Evolutionary conservation across 805 yeast species (phyloP).

Genomic region (Danielozyma ontarioensis): DNA sequence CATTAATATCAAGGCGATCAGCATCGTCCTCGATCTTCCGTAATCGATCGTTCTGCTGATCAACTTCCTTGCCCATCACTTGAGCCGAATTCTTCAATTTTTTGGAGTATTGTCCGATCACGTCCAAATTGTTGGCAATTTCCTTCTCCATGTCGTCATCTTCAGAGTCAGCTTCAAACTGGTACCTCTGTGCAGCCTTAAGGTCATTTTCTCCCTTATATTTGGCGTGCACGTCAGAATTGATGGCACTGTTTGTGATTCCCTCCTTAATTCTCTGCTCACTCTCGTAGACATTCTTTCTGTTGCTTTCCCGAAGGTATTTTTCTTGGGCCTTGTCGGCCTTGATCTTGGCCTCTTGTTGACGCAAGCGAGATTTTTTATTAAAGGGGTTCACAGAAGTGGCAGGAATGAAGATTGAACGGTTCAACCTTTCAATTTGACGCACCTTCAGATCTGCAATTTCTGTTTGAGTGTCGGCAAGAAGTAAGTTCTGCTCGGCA

Average conservation of each 20-base stretch:
- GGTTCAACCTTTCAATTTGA: conserved; percentile 71
- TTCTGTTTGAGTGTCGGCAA: conserved; percentile 76
- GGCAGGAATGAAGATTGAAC: conserved; percentile 79
- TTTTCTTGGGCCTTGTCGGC: conserved; percentile 59
- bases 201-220: conserved; percentile 49
- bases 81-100: conserved; percentile 70
- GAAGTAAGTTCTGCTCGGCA: conserved; percentile 70
- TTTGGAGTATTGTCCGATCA: conserved; percentile 61
- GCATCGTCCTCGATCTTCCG: conserved; percentile 77
- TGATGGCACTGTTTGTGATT: conserved; percentile 38
- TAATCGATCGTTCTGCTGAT: conserved; percentile 70
- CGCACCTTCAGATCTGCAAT: conserved; percentile 79
- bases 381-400: conserved; percentile 76
- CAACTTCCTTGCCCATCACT: conserved; percentile 71
- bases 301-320: conserved; percentile 53
- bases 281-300: conserved; percentile 54
- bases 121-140: conserved; percentile 76
- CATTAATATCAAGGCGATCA: conserved; percentile 76
- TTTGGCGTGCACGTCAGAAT: conserved; percentile 35
- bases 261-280: conserved; percentile 67
- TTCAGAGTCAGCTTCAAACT: conserved; percentile 85
- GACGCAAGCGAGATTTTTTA: conserved; percentile 66
- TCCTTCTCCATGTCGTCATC: conserved; percentile 92
- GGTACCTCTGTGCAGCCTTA: conserved; percentile 61
- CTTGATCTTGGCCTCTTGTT: conserved; percentile 66